phyloP scores from a whole-genome alignment of 1,284 basidiomycete species.

The Tilletia indica region DNA sequence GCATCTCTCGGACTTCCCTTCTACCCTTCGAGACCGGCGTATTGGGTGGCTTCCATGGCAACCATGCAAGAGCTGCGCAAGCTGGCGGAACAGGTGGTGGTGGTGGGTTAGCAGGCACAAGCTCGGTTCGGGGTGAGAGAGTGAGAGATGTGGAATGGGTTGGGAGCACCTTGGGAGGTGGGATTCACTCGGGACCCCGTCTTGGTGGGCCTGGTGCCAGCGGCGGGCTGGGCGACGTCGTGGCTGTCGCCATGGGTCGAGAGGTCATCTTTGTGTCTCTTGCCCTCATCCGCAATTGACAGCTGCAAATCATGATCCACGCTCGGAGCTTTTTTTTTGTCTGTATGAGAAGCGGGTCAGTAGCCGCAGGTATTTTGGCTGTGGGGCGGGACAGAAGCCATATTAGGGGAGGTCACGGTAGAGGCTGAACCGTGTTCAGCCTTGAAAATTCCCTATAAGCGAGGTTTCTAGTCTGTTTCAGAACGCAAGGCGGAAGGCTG shows the following conservation, averaged over 20 bases:
- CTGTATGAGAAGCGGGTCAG: too few relatives aligned
- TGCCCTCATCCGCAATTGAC: not conserved
- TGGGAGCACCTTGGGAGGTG: not conserved
- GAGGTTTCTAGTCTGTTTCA: too few relatives aligned
- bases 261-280: slow-evolving; percentile 1
- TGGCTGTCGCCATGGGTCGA: slow-evolving; percentile 6
- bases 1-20: not conserved
- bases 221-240: not conserved
- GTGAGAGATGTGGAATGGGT: not conserved
- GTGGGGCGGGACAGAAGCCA: too few relatives aligned
- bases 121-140: not conserved
- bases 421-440: too few relatives aligned
- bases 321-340: too few relatives aligned
- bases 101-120: not conserved
- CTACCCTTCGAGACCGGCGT: not conserved
- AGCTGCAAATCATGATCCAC: too few relatives aligned
- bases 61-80: not conserved
- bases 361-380: too few relatives aligned
- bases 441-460: too few relatives aligned
- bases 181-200: not conserved
- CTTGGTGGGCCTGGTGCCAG: not conserved
- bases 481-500: too few relatives aligned
- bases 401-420: too few relatives aligned
- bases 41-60: not conserved
- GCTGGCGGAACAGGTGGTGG: not conserved